Conservation (phyloP, 176 grass and related monocot genomes). For the Oryza longistaminata region DNA sequence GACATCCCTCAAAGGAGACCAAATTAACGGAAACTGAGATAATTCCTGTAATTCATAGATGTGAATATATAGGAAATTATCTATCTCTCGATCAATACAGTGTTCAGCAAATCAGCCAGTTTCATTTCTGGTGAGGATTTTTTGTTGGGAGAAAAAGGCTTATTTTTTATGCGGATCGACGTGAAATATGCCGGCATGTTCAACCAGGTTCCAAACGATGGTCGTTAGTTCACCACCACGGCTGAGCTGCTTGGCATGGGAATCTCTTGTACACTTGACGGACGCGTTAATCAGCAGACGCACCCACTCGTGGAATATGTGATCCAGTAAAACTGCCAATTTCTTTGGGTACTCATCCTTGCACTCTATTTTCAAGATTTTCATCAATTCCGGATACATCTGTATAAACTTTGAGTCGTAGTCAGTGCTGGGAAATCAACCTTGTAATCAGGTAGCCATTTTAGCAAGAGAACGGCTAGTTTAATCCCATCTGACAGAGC, state of each 20-base stretch:
- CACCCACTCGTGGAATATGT: too few species aligned
- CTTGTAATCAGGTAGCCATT: not conserved
- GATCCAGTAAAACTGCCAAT: too few species aligned
- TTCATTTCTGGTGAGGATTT: too few species aligned
- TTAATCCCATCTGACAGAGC: not conserved
- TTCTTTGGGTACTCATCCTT: too few species aligned
- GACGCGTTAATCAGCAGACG: not conserved
- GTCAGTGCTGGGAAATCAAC: too few species aligned
- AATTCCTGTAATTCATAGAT: too few species aligned
- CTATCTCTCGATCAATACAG: too few species aligned
- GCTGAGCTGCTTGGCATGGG: conserved; percentile 23
- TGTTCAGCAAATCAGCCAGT: too few species aligned
- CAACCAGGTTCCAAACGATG: conserved; percentile 4
- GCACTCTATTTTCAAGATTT: not conserved
- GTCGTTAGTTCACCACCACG: not conserved
- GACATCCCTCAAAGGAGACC: too few species aligned
- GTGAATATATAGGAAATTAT: too few species aligned
- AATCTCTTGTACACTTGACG: not conserved
- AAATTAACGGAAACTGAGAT: too few species aligned
- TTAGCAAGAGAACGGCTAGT: not conserved
- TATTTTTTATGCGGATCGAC: not conserved
- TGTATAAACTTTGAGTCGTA: not conserved
- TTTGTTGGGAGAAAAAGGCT: too few species aligned
- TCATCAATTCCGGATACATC: not conserved
- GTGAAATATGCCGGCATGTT: not conserved